Evolutionary conservation across 2,329 filamentous ascomycete genomes (phyloP).

Genomic region (Hymenoscyphus fructigenus): DNA sequence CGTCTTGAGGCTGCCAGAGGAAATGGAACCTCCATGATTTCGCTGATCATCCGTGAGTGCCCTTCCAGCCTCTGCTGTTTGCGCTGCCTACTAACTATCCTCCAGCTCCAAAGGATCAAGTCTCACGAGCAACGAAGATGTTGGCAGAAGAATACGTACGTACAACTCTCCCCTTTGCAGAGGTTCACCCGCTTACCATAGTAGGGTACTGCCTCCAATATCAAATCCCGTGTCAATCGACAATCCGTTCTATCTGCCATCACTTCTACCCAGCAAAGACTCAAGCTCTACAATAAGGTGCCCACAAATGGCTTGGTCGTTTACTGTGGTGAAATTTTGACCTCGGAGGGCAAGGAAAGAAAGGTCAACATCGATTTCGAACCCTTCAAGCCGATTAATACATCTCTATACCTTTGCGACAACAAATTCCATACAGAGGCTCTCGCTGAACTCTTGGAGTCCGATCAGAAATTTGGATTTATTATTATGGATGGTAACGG

Average conservation of each 20-base stretch:
- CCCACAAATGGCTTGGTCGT: slow-evolving; percentile 96
- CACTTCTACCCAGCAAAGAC: slow-evolving; percentile 96
- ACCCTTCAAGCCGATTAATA: slow-evolving; percentile 99
- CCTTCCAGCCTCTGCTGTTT: slow-evolving; percentile 23
- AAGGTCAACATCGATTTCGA: slow-evolving; percentile 99
- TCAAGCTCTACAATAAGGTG: slow-evolving; percentile 99
- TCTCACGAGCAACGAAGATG: slow-evolving; percentile 97
- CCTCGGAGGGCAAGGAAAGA: slow-evolving; percentile 94
- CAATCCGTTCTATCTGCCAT: slow-evolving; percentile 97
- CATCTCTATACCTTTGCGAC: slow-evolving; percentile 97
- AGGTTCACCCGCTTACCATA: slow-evolving; percentile 15
- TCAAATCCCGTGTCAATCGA: slow-evolving; percentile 98
- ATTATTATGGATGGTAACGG: slow-evolving; percentile 99
- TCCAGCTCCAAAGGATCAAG: slow-evolving; percentile 92
- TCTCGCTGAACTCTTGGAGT: slow-evolving; percentile 93
- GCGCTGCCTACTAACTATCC: neutral
- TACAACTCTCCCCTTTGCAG: slow-evolving; percentile 24
- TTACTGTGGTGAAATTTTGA: slow-evolving; percentile 99
- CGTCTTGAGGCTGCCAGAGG: slow-evolving; percentile 94
- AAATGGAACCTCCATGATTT: slow-evolving; percentile 99
- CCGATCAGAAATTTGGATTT: slow-evolving; percentile 98
- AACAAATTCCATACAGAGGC: slow-evolving; percentile 99
- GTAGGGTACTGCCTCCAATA: slow-evolving; percentile 96
- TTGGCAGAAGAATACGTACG: slow-evolving; percentile 99
- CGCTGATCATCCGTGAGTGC: slow-evolving; percentile 88